A percentile compares a stretch with the other conserved stretches of the same genome.
These are phyloP conservation scores for Butyriboletus appendiculatus DNA, from an alignment of 1,284 basidiomycete genomes.

Conservation along the genomic window DNA sequence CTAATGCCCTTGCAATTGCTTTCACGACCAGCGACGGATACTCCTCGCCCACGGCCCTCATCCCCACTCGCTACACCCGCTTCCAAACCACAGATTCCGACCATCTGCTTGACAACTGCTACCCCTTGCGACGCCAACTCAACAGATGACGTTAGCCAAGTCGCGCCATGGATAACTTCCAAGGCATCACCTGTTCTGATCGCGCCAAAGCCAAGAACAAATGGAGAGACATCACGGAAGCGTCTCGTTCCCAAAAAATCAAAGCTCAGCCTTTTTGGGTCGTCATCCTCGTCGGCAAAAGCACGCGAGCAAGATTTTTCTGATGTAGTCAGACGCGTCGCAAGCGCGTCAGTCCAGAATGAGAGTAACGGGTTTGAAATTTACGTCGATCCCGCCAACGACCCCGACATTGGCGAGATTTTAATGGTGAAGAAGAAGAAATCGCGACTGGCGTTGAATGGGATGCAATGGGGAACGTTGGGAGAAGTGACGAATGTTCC, in stretches of 20 bases:
- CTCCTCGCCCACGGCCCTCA: slow-evolving; percentile 28
- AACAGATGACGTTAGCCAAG: slow-evolving; percentile 37
- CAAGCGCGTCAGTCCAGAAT: slow-evolving; percentile 42
- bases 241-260: slow-evolving; percentile 77
- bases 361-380: slow-evolving; percentile 65
- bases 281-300: slow-evolving; percentile 29
- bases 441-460: slow-evolving; percentile 60
- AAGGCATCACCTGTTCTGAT: slow-evolving; percentile 33
- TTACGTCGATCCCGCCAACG: slow-evolving; percentile 66
- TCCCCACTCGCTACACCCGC: slow-evolving; percentile 33
- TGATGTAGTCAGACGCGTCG: slow-evolving; percentile 61
- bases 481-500: slow-evolving; percentile 65
- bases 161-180: slow-evolving; percentile 38
- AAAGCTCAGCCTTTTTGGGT: slow-evolving; percentile 57
- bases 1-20: slow-evolving; percentile 34
- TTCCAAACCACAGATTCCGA: slow-evolving; percentile 45
- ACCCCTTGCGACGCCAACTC: slow-evolving; percentile 57
- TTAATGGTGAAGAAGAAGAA: slow-evolving; percentile 81
- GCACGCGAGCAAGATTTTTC: slow-evolving; percentile 54
- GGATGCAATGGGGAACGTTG: slow-evolving; percentile 59
- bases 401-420: slow-evolving; percentile 67
- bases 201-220: slow-evolving; percentile 30
- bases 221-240: slow-evolving; percentile 40
- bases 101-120: slow-evolving; percentile 67
- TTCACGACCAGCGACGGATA: slow-evolving; percentile 33